These are phyloP conservation scores for Malus asiatica DNA, from an alignment of 306 rosid species.

Conservation along the genomic window DNA sequence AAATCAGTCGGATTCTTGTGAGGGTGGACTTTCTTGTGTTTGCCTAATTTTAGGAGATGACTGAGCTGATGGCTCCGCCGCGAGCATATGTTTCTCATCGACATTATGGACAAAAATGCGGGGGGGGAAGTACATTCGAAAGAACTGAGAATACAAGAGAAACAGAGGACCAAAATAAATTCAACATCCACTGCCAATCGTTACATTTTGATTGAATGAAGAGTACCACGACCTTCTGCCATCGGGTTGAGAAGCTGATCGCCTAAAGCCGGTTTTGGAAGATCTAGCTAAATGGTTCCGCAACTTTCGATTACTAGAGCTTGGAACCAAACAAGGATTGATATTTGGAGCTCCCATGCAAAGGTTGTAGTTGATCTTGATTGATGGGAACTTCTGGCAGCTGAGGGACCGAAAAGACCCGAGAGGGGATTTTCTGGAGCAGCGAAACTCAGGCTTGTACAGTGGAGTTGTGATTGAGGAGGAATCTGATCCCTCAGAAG, in stretches of 20 bases:
- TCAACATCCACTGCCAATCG: slow-evolving; percentile 53
- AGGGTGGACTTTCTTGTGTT: too few relatives aligned
- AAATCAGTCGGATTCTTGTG: too few relatives aligned
- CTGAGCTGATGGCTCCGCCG: too few relatives aligned
- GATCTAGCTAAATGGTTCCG: slow-evolving; percentile 39
- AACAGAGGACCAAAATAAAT: background rate
- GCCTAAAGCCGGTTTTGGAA: slow-evolving; percentile 46
- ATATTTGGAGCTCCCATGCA: slow-evolving; percentile 60
- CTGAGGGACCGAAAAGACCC: slow-evolving; percentile 53
- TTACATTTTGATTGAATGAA: slow-evolving; percentile 62
- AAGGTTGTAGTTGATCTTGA: slow-evolving; percentile 42
- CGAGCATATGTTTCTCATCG: too few relatives aligned
- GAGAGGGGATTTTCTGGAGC: slow-evolving; percentile 27
- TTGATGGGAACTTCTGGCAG: slow-evolving; percentile 57
- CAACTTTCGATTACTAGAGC: slow-evolving; percentile 22
- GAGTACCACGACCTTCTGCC: slow-evolving; percentile 71
- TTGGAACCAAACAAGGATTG: slow-evolving; percentile 50
- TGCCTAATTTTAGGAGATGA: too few relatives aligned
- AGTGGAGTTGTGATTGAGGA: slow-evolving; percentile 54
- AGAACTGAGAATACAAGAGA: background rate
- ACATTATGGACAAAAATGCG: background rate
- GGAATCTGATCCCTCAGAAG: slow-evolving; percentile 42
- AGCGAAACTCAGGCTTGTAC: slow-evolving; percentile 39
- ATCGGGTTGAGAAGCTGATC: slow-evolving; percentile 45
- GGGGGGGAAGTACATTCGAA: background rate